A percentile compares a stretch with the other conserved stretches of the same genome.
phyloP scores from a whole-genome alignment of 306 rosid species.

The Begonia peltatifolia region DNA sequence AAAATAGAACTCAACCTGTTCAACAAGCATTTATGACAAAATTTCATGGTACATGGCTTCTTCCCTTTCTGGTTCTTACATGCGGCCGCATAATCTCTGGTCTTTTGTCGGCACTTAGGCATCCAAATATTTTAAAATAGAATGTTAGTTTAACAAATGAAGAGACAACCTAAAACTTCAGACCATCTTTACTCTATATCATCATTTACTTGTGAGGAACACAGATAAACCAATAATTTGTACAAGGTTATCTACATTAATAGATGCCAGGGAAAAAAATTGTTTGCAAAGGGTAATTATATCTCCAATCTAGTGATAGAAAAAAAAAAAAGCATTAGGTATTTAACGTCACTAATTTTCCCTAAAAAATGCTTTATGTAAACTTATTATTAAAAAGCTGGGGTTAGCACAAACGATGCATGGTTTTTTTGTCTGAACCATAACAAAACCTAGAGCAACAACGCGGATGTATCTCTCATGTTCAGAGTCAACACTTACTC shows the following conservation, averaged over 20 bases:
- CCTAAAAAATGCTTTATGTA: too few species aligned
- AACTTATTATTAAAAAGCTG: too few species aligned
- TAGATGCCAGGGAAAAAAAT: too few species aligned
- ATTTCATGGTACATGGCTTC: slow-evolving; percentile 31
- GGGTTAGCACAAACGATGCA: too few species aligned
- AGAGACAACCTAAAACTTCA: neutral
- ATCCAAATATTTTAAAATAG: slow-evolving; percentile 1
- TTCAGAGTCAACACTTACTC: too few species aligned
- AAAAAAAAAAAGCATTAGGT: too few species aligned
- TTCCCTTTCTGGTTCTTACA: slow-evolving; percentile 30
- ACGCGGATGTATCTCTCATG: too few species aligned
- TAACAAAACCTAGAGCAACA: too few species aligned
- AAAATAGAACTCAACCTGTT: slow-evolving; percentile 38
- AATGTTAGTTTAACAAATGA: neutral
- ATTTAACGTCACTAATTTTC: too few species aligned
- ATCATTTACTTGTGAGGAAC: neutral
- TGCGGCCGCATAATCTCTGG: slow-evolving; percentile 33
- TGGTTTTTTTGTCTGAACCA: too few species aligned
- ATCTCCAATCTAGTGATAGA: too few species aligned
- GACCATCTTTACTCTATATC: neutral
- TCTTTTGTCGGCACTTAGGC: slow-evolving; percentile 64
- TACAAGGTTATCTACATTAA: neutral
- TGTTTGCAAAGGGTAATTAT: too few species aligned
- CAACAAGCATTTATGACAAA: slow-evolving; percentile 55
- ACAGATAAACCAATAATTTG: neutral